These are phyloP conservation scores for Fusarium goolgardi DNA, from an alignment of 2,329 filamentous ascomycete species.

Conservation along the genomic window DNA sequence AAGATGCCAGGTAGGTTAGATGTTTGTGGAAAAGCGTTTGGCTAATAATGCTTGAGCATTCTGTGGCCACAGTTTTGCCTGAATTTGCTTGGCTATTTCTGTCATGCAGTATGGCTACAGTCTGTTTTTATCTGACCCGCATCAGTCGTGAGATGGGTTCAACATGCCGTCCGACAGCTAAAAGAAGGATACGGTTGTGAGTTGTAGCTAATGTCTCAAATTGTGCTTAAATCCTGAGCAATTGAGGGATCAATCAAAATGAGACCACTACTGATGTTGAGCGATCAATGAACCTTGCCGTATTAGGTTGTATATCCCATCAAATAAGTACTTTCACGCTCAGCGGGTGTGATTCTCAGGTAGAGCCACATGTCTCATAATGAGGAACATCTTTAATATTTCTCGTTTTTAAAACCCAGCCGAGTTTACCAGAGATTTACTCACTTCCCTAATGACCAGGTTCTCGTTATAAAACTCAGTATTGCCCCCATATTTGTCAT, in stretches of 20 bases:
- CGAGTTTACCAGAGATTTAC: background rate
- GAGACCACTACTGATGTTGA: background rate
- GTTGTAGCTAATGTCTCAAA: no score
- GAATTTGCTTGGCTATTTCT: background rate
- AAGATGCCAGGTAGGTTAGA: background rate
- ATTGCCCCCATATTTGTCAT: background rate
- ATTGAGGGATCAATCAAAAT: background rate
- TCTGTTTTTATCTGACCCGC: background rate
- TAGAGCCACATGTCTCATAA: background rate
- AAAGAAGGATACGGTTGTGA: background rate
- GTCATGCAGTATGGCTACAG: background rate
- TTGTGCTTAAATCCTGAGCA: no score
- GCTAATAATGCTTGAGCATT: background rate
- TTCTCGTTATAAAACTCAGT: background rate
- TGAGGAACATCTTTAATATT: background rate
- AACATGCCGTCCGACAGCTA: background rate
- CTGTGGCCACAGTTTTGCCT: fast-evolving
- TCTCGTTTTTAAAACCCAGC: background rate
- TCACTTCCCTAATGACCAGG: background rate
- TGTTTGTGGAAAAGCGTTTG: no score
- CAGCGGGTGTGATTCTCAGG: background rate
- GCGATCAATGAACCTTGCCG: background rate
- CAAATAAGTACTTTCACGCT: background rate
- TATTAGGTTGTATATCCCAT: background rate
- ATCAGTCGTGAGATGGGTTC: background rate